Percentiles rank a stretch among this genome's conserved stretches.
Conservation (phyloP, 768 basidiomycete species). For the Auriscalpium vulgare region DNA sequence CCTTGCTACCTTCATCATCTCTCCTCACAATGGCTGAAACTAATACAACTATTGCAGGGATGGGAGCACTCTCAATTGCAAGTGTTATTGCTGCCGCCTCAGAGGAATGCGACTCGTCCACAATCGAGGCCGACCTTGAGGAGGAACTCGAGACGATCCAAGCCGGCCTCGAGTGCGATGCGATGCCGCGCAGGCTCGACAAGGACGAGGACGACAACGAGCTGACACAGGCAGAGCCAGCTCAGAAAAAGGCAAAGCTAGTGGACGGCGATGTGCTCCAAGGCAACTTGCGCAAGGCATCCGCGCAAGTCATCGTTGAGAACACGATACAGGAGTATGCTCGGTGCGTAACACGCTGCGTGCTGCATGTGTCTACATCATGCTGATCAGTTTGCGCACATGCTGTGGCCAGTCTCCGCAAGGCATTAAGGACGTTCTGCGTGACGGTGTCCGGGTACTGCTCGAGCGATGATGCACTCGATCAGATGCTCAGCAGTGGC, state of each 20-base stretch:
- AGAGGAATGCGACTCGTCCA: too few relatives aligned
- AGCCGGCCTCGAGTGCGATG: not conserved
- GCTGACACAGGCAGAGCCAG: not conserved
- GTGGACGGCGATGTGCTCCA: not conserved
- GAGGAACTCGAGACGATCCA: not conserved
- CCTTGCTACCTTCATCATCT: not conserved
- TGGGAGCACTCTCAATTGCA: too few relatives aligned
- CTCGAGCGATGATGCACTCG: not conserved
- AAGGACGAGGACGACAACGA: not conserved
- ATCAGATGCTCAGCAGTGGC: not conserved
- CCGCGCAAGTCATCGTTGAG: not conserved
- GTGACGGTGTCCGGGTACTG: not conserved
- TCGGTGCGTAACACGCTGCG: not conserved
- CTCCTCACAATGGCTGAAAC: not conserved
- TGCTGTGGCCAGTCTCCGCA: not conserved
- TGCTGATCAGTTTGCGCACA: not conserved
- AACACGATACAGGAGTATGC: not conserved
- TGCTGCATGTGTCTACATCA: not conserved
- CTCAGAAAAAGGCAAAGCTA: not conserved
- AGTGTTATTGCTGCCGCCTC: too few relatives aligned
- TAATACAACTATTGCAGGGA: too few relatives aligned
- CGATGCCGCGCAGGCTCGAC: not conserved
- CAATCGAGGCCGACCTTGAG: not conserved
- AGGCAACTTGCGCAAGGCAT: not conserved
- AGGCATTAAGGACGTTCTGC: not conserved